Percentiles rank a stretch among this genome's conserved stretches.
phyloP scores from a whole-genome alignment of 2,329 filamentous ascomycete species.

The Pezicula carpinea region DNA sequence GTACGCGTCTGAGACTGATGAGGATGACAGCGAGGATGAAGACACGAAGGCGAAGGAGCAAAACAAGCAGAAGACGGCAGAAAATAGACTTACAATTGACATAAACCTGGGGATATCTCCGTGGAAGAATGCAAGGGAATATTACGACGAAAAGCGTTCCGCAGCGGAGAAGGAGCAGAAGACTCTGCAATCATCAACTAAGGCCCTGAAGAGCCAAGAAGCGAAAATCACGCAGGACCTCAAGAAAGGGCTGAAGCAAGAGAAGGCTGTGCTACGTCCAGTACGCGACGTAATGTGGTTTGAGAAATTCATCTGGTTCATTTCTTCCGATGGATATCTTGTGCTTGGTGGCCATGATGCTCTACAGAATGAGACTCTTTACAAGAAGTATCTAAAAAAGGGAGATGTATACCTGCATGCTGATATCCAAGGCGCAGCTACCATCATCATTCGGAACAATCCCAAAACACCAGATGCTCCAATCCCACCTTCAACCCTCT shows the following conservation, averaged over 20 bases:
- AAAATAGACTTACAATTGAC: constrained; percentile 66
- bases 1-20: constrained; percentile 62
- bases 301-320: constrained; percentile 94
- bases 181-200: constrained; percentile 74
- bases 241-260: constrained; percentile 83
- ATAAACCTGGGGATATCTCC: constrained; percentile 78
- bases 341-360: constrained; percentile 85
- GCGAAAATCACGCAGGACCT: constrained; percentile 82
- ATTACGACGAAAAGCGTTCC: constrained; percentile 82
- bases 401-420: constrained; percentile 92
- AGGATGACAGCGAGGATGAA: constrained; percentile 55
- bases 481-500: constrained; percentile 85
- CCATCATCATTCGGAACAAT: constrained; percentile 89
- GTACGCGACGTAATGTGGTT: constrained; percentile 89
- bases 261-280: constrained; percentile 80
- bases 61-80: constrained; percentile 37
- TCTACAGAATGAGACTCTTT: constrained; percentile 89
- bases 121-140: constrained; percentile 86
- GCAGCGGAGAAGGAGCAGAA: constrained; percentile 85
- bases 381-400: constrained; percentile 77
- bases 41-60: constrained; percentile 27
- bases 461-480: constrained; percentile 72
- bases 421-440: constrained; percentile 77
- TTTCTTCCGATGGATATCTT: constrained; percentile 92
- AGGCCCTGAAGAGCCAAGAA: constrained; percentile 84